These are phyloP conservation scores for Serendipita sp. DNA, from an alignment of 1,284 basidiomycete genomes.

Conservation along the genomic window DNA sequence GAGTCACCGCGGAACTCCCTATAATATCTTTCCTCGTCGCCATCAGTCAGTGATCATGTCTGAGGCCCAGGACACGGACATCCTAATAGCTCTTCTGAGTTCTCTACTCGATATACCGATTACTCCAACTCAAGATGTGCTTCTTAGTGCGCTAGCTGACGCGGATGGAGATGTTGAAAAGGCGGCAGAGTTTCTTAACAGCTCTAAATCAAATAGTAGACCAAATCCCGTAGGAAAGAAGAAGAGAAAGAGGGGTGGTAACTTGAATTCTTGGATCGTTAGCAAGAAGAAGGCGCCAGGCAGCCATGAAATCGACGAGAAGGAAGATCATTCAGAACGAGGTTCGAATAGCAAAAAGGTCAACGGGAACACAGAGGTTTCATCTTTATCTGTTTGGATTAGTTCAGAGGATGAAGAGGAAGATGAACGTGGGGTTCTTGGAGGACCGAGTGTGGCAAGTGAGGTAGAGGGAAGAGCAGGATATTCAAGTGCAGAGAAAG, in stretches of 20 bases:
- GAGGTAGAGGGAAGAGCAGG: not conserved
- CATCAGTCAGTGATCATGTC: not conserved
- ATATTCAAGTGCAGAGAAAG: not conserved
- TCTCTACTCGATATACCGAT: conserved; percentile 36
- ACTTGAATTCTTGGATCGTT: conserved; percentile 7
- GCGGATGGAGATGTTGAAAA: conserved; percentile 44
- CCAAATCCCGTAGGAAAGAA: not conserved
- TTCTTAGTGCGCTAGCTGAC: conserved; percentile 48
- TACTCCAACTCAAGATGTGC: conserved; percentile 23
- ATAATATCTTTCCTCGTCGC: not conserved
- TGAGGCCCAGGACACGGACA: conserved; percentile 41
- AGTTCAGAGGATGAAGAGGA: conserved; percentile 10
- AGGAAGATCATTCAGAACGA: too few relatives aligned
- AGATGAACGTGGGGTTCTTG: not conserved
- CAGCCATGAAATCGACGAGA: not conserved
- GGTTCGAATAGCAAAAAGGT: too few relatives aligned
- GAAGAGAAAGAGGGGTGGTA: conserved; percentile 9
- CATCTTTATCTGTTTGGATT: not conserved
- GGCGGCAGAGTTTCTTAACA: conserved; percentile 30
- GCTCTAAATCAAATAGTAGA: not conserved
- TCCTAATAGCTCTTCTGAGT: conserved; percentile 45
- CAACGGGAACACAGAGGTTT: too few relatives aligned
- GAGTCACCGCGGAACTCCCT: too few relatives aligned
- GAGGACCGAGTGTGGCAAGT: not conserved
- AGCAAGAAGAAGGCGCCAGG: not conserved